phyloP scores from a whole-genome alignment of 805 yeast genomes.

The Cyberlindnera xylosilytica region DNA sequence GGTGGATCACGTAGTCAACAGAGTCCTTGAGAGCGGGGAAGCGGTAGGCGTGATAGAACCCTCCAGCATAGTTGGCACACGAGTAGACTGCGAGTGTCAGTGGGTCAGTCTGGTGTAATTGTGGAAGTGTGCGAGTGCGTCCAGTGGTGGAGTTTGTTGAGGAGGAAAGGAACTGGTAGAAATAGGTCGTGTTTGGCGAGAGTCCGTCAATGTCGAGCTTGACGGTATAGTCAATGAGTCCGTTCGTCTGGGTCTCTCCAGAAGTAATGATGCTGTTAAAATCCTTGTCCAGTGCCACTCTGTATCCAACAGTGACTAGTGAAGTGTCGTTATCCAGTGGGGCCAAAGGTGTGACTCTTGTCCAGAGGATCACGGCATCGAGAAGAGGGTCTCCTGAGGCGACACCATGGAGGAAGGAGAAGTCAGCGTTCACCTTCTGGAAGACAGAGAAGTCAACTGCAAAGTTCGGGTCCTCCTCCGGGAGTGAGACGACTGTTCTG shows the following conservation, averaged over 20 bases:
- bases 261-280: not conserved
- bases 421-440: not conserved
- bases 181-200: conserved; percentile 19
- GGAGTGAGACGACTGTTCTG: conserved; percentile 6
- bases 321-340: not conserved
- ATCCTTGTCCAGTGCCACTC: not conserved
- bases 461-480: conserved; percentile 7
- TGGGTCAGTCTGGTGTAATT: conserved; percentile 11
- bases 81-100: conserved; percentile 23
- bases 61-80: conserved; percentile 27
- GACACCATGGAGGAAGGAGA: conserved; percentile 21
- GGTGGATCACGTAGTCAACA: conserved; percentile 25
- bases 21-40: conserved; percentile 22
- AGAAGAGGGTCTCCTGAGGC: conserved; percentile 27
- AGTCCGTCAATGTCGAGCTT: conserved; percentile 22
- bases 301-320: not conserved
- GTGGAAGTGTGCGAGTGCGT: conserved; percentile 23
- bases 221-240: conserved; percentile 21
- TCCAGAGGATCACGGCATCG: conserved; percentile 25
- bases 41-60: conserved; percentile 24
- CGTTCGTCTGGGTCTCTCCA: conserved; percentile 7
- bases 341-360: conserved; percentile 20
- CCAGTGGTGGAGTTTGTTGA: conserved; percentile 15
- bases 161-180: conserved; percentile 18
- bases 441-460: not conserved